Percentiles rank a stretch among this genome's conserved stretches.
Conservation (phyloP, 495 filamentous ascomycete genomes). For the Acidomyces sp. region DNA sequence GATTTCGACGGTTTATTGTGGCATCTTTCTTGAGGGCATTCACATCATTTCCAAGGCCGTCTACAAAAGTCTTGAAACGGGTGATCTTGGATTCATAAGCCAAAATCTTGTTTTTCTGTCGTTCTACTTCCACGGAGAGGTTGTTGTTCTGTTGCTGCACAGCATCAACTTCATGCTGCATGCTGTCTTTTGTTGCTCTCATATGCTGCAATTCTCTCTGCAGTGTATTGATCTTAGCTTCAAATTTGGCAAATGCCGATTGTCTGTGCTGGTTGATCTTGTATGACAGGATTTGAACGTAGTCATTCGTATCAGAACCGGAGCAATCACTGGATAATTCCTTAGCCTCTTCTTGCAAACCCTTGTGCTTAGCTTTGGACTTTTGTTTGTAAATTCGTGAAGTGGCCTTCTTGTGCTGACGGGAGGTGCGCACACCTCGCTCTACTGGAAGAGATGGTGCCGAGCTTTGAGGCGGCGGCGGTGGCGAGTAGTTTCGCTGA, state of each 20-base stretch:
- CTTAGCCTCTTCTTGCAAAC: background rate
- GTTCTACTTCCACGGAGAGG: background rate
- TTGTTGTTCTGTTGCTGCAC: slow-evolving; percentile 5
- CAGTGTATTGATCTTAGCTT: background rate
- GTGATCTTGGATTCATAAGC: slow-evolving; percentile 8
- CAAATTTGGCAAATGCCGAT: background rate
- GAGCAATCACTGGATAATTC: background rate
- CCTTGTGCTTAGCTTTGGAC: background rate
- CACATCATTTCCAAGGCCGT: slow-evolving; percentile 22
- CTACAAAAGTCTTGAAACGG: slow-evolving; percentile 20
- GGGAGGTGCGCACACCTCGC: background rate
- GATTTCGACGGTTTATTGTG: background rate
- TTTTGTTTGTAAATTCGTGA: background rate
- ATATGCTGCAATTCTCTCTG: slow-evolving; percentile 1
- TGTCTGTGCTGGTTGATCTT: slow-evolving; percentile 1
- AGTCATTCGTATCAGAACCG: slow-evolving; percentile 3
- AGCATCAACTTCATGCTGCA: slow-evolving; percentile 12
- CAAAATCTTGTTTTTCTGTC: slow-evolving; percentile 5
- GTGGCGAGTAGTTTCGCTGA: background rate
- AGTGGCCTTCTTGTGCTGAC: background rate
- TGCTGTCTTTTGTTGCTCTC: slow-evolving; percentile 1
- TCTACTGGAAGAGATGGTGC: background rate
- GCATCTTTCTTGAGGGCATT: slow-evolving; percentile 7
- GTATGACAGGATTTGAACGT: background rate
- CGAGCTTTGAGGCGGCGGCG: background rate